phyloP scores from a whole-genome alignment of 176 grass and related monocot species.

The Phoenix dactylifera region DNA sequence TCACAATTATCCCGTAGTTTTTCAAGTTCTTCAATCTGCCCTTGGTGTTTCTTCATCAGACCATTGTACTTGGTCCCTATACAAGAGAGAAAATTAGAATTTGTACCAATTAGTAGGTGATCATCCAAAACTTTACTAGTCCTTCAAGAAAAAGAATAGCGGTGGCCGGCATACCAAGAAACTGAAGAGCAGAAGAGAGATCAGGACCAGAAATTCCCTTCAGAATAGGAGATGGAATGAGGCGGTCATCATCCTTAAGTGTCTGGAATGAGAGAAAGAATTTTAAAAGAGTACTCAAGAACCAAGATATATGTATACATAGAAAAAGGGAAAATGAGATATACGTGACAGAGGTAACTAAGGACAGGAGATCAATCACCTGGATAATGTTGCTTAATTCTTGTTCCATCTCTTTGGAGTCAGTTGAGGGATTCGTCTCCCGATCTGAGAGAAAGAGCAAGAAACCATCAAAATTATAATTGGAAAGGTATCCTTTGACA shows the following conservation, averaged over 20 bases:
- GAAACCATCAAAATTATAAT: no score
- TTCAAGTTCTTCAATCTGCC: neutral
- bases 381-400: slow-evolving; percentile 2
- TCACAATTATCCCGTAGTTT: neutral
- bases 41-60: slow-evolving; percentile 37
- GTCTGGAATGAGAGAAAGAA: slow-evolving; percentile 24
- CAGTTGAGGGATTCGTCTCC: no score
- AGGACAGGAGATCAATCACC: neutral
- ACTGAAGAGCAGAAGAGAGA: slow-evolving; percentile 30
- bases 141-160: neutral
- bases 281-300: neutral
- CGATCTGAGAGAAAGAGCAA: no score
- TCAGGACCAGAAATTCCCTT: slow-evolving; percentile 47
- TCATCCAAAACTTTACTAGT: no score
- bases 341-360: neutral
- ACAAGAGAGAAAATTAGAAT: slow-evolving; percentile 12
- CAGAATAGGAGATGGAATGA: slow-evolving; percentile 37
- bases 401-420: neutral
- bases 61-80: slow-evolving; percentile 54
- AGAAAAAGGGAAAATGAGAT: neutral
- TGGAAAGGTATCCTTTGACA: no score
- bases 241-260: slow-evolving; percentile 20
- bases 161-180: slow-evolving; percentile 41
- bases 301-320: neutral
- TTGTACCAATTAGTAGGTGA: no score